Evolutionary conservation across 2,329 filamentous ascomycete species (phyloP), one percentile per base, ranked within the genome.

Genomic region (Tolypocladium sp.): DNA sequence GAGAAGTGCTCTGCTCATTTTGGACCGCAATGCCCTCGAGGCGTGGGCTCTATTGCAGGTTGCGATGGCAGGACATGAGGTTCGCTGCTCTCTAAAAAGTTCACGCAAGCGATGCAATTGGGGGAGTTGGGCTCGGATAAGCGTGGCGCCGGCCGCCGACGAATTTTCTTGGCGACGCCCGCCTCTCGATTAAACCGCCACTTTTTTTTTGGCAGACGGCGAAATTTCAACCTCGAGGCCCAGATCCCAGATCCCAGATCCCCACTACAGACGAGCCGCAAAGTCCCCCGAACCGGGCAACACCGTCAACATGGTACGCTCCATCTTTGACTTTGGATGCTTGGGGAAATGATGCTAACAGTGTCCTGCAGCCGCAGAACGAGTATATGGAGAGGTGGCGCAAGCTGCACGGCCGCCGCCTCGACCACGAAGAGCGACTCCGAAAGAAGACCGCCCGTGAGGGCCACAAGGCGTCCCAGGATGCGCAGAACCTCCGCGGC

Each of bases 401-500:
- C 68, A 74, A 76, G 66, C 71, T 75, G 60, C 74, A 77, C 64
- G 80, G 86, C 61, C 83, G 74, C 63, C 73, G 78, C 60, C 78
- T 83, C 62, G 91, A 96, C 73, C 84, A 93, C 74, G 92, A 97
- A 70, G 94, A 99, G 79, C 88, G 92, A 65, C 79, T 81, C 61
- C 90, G 94, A 69, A 99, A 99, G 82, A 86, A 87, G 68, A 79
- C 85, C 63, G 94, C 94, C 61, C 88, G 94, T 78, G 91, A 96
- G 79, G 88, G 86, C 61, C 93, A 99, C 82, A 87, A 92, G 77
- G 85, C 85, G 59, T 94, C 90, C 56, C 83, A 94, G 71, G 88
- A 96, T 78, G 92, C 94, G 30, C 93, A 97, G 81, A 96, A 94
- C 75, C 82, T 97, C 70, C 88, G 90, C 62, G 94, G 94, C 64